Evolutionary conservation across 164 flowering plant genomes (phyloP).

Genomic region (Malania oleifera): DNA sequence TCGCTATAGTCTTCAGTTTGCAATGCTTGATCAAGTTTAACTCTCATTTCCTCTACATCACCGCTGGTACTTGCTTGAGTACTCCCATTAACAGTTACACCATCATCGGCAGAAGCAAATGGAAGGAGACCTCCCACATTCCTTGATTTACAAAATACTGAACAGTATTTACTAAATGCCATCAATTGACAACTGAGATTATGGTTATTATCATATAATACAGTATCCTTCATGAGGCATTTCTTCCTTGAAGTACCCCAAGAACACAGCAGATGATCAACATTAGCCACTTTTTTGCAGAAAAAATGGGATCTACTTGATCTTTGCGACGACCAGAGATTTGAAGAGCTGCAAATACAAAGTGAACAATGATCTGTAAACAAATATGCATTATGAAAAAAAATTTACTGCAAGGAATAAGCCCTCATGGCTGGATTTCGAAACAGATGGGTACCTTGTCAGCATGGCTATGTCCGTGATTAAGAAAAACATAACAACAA

Average conservation of each 20-base stretch:
- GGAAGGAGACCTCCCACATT: constrained; percentile 25
- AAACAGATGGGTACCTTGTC: too few species aligned
- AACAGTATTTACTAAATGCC: constrained; percentile 21
- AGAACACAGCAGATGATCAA: constrained; percentile 25
- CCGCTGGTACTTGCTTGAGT: constrained; percentile 44
- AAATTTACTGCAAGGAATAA: constrained; percentile 2
- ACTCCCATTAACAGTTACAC: constrained; percentile 71
- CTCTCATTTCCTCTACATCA: constrained; percentile 64
- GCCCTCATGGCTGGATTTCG: too few species aligned
- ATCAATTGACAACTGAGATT: constrained; percentile 16
- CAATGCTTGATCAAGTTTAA: constrained; percentile 55
- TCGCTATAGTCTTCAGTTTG: constrained; percentile 53
- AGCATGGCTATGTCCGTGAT: too few species aligned
- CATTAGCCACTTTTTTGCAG: constrained; percentile 27
- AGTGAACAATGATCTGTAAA: too few species aligned
- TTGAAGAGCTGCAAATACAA: constrained; percentile 50
- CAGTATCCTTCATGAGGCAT: constrained; percentile 24
- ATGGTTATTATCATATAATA: constrained; percentile 20
- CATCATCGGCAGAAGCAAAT: constrained; percentile 75
- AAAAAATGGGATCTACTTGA: constrained; percentile 24
- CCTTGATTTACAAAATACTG: constrained; percentile 30
- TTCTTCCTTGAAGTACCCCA: constrained; percentile 40
- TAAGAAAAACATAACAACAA: too few species aligned
- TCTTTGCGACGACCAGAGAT: constrained; percentile 35
- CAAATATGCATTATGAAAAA: too few species aligned